Percentiles rank a stretch among this genome's conserved stretches.
phyloP scores from a whole-genome alignment of 2,329 filamentous ascomycete species.

The Fusarium buharicum region DNA sequence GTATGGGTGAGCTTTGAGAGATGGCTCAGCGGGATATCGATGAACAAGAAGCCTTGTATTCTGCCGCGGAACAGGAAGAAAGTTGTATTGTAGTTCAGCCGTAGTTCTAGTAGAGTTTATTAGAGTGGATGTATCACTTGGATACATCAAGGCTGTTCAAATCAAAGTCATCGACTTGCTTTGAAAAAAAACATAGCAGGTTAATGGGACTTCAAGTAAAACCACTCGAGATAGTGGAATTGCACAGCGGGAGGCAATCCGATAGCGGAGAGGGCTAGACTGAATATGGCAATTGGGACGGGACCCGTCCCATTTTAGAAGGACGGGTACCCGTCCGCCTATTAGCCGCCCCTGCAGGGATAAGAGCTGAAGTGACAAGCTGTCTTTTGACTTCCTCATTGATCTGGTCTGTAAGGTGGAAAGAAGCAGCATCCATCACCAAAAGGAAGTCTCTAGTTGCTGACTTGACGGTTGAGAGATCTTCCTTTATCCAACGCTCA shows the following conservation, averaged over 20 bases:
- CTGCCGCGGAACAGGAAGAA: slow-evolving; percentile 2
- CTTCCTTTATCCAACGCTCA: too few relatives aligned
- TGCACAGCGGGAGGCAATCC: not conserved
- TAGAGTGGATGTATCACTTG: not conserved
- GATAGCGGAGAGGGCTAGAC: slow-evolving; percentile 2
- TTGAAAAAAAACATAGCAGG: not conserved
- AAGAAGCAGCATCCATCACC: too few relatives aligned
- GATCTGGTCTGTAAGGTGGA: too few relatives aligned
- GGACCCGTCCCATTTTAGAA: not conserved
- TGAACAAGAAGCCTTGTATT: slow-evolving; percentile 17
- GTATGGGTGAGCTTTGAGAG: slow-evolving; percentile 3
- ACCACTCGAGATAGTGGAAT: slow-evolving; percentile 1
- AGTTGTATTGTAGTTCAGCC: slow-evolving; percentile 10
- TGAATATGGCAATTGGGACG: not conserved
- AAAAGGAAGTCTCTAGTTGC: too few relatives aligned
- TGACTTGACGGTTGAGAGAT: too few relatives aligned
- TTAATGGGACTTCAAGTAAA: slow-evolving; percentile 11
- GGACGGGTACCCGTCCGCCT: not conserved
- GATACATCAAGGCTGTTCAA: not conserved
- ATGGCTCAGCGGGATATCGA: not conserved
- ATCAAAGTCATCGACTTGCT: not conserved
- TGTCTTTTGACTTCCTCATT: too few relatives aligned
- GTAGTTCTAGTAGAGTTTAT: slow-evolving; percentile 1
- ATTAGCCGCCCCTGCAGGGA: not conserved
- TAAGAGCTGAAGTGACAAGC: too few relatives aligned